These are phyloP conservation scores for Pelargonium citronellum DNA, from an alignment of 441 rosid species.

Conservation along the genomic window DNA sequence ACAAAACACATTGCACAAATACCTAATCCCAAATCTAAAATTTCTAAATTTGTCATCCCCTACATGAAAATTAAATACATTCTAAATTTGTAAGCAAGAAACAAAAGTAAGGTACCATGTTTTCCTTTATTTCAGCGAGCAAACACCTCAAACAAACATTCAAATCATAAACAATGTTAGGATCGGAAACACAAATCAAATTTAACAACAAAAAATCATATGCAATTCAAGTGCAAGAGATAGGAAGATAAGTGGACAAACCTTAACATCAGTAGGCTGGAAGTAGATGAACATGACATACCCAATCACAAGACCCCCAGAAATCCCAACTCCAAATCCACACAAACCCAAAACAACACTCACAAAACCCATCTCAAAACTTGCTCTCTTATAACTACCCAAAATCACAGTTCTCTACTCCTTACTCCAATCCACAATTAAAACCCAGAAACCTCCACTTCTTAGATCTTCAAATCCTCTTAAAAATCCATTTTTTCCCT, in stretches of 20 bases:
- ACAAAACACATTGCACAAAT: not conserved
- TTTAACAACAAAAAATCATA: not conserved
- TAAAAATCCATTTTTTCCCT: too few relatives aligned
- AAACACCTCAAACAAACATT: not conserved
- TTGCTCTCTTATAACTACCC: conserved; percentile 15
- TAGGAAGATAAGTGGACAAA: conserved; percentile 14
- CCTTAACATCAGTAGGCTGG: conserved; percentile 77
- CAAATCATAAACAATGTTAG: too few relatives aligned
- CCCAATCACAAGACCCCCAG: conserved; percentile 68
- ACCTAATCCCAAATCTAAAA: not conserved
- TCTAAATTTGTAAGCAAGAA: not conserved
- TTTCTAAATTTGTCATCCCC: not conserved
- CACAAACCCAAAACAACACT: conserved; percentile 61
- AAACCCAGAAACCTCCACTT: conserved; percentile 1
- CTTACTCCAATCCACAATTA: not conserved
- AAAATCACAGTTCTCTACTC: not conserved
- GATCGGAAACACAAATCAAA: too few relatives aligned
- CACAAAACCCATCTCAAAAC: conserved; percentile 42
- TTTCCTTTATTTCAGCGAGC: not conserved
- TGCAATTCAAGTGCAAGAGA: not conserved
- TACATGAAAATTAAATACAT: too few relatives aligned
- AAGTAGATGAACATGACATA: conserved; percentile 71
- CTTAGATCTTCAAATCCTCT: not conserved
- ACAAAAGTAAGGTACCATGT: not conserved
- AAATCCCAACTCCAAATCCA: conserved; percentile 83